Conservation (phyloP, 257 asterid species). For the Solanum sitiens region DNA sequence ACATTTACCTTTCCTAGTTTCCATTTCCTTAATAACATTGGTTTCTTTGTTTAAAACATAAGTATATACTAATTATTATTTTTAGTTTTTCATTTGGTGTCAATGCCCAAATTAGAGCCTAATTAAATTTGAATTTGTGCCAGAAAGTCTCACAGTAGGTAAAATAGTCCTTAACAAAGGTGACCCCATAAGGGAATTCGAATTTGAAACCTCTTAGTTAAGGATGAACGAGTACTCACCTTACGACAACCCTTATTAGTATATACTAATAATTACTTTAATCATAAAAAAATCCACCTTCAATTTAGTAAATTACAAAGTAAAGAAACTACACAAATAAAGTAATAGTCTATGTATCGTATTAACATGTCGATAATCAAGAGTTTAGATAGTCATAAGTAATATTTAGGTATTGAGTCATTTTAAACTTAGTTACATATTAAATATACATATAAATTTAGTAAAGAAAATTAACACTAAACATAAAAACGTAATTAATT, state of each 20-base stretch:
- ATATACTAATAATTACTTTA: neutral
- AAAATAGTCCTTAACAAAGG: no score
- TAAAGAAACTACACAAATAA: neutral
- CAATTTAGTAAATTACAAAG: neutral
- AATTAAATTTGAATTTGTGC: accelerated
- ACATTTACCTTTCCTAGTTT: neutral
- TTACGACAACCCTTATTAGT: no score
- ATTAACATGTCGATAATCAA: neutral
- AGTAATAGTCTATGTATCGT: no score
- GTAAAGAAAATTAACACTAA: neutral
- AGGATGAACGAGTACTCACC: no score
- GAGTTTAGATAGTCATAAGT: neutral
- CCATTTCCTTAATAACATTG: neutral
- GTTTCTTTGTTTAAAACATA: neutral
- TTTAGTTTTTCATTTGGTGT: no score
- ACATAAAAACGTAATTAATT: neutral
- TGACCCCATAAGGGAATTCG: no score
- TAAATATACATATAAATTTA: no score
- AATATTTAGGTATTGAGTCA: neutral
- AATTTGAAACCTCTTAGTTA: no score
- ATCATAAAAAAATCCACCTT: neutral
- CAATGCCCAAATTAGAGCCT: no score
- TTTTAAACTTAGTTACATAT: neutral
- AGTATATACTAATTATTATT: neutral
- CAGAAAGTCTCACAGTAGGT: no score